Evolutionary conservation across 2,329 filamentous ascomycete species (phyloP), one percentile per base, ranked within the genome.

Genomic region (Stemphylium vesicarium): DNA sequence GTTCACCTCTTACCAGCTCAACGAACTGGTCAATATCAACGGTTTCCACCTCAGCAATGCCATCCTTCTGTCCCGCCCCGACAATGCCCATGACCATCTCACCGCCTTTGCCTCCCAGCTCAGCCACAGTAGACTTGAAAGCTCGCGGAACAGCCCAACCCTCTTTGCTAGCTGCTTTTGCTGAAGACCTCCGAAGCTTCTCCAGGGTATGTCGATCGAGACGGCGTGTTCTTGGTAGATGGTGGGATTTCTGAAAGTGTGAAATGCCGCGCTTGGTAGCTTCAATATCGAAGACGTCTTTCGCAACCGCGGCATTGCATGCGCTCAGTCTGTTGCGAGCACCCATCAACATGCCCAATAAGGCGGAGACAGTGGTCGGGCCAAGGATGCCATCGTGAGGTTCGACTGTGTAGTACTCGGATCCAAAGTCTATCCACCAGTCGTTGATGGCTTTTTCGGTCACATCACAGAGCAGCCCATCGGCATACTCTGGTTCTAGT

Each of bases 61-160:
- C 91, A 51, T 88, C 91, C 75, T 96, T 96, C 65, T 96, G 92
- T 42, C 89, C 87, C 31, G 80, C 78, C 22, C 90, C 90, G 5
- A 96, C 92, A 81, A 96, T 96, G n/a, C 92, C 93, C 81, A 96
- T 92, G 41, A 97, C 89, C 78, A 97, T 90, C 74, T 97, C 94
- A 42, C 93, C 93, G 48, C 94, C 89, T 73, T 97, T 96, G 12
- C 95, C 94, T 63, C 92, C 92, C 35, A 99, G 86, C 75, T 97
- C 95, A 15, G 90, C 92, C 41, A 98, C 90, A 0, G 94, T 97
- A 3, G 92, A 96, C 73, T 98, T 98, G 67, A 99, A 92, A 15
- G 94, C 93, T 68, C 91, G 89, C 45, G 92, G 91, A n/a, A 96
- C 91, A 13, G 89, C 90, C 91, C 94, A 97, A 2, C 89, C 90